Base-by-base conservation (phyloP, 768 basidiomycete genomes). In the Tephrocybe rancida region DNA sequence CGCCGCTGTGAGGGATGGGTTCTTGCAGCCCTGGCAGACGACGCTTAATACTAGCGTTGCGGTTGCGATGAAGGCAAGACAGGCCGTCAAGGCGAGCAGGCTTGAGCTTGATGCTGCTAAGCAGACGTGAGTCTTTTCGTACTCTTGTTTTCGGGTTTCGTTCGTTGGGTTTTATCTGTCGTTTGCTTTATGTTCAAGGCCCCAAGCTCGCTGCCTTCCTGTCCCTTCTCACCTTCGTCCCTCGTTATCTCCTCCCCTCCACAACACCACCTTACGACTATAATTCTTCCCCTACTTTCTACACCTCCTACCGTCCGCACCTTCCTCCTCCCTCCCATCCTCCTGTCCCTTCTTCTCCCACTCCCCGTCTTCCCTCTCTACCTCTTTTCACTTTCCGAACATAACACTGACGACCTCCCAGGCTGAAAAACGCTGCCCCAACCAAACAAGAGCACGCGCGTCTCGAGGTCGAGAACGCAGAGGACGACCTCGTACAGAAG, bases 401-500 rank as follows among this genome's bases (percentile, higher is more conserved):
- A n/a, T 18, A 2, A 26, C 26, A 50, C 30, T 18, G 37, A 19
- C 46, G 38, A 34, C 11, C 18, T 24, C 42, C 16, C 59, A 95
- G 94, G 13, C 70, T 97, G 61, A 97, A 97, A 81, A 85, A 71
- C 39, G 87, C 92, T 1, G 69, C 66, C 56, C 85, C 90, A 0
- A 72, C 84, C 16, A 90, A 78, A 73, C 92, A 95, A 68, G 97
- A 98, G 66, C 94, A 97, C 48, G 91, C 94, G 3, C 78, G 91
- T 44, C 84, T 97, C 19, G 92, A 95, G 61, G 90, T 93, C 9
- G 91, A 94, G 81, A 93, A 93, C 57, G 90, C 91, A 8, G 91
- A 94, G 63, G 97, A 99, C 68, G 93, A 95, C 70, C 83, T 98
- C 27, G 97, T 98, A 5, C 95, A 95, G 68, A 94, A 93, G 79